Evolutionary conservation across 768 basidiomycete species (phyloP).

Genomic region (Rhodotorula kratochvilovae): DNA sequence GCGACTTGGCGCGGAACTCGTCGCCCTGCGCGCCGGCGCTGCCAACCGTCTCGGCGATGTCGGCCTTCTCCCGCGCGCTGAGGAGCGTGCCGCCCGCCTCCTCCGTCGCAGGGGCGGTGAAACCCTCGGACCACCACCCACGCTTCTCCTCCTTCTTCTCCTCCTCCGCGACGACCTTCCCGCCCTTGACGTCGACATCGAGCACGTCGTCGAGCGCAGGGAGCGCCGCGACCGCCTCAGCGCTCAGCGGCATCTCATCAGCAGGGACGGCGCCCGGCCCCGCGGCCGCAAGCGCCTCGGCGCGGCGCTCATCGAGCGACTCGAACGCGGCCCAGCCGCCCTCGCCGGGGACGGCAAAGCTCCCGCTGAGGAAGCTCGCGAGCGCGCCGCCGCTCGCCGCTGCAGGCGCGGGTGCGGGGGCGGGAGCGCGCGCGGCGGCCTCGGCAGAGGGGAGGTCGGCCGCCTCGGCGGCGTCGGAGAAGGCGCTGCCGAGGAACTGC

Average conservation of each 20-base stretch:
- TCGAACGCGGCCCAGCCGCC: neutral
- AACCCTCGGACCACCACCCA: neutral
- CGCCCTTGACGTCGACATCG: conserved; percentile 10
- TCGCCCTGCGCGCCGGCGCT: conserved; percentile 18
- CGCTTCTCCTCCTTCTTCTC: neutral
- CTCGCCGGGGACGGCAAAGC: conserved; percentile 7
- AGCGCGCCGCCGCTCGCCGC: neutral
- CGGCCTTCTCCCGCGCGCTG: neutral
- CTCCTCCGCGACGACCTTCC: conserved; percentile 5
- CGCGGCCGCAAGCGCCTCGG: conserved; percentile 5
- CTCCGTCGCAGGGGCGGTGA: neutral
- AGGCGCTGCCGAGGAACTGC: neutral
- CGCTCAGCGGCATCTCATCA: conserved; percentile 8
- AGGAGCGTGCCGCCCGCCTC: neutral
- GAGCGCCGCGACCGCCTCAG: conserved; percentile 11
- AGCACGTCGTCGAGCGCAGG: conserved; percentile 15
- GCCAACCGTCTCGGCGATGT: neutral
- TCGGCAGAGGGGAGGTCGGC: neutral
- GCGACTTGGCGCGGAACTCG: conserved; percentile 9
- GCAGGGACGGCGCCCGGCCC: neutral
- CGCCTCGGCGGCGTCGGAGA: neutral
- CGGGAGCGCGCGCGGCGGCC: neutral
- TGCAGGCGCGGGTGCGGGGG: neutral
- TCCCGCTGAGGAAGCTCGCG: conserved; percentile 14
- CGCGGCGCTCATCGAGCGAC: conserved; percentile 11